These are phyloP conservation scores for Cylindrotheca closterium DNA, from an alignment of 108 stramenopile species.

Conservation along the genomic window DNA sequence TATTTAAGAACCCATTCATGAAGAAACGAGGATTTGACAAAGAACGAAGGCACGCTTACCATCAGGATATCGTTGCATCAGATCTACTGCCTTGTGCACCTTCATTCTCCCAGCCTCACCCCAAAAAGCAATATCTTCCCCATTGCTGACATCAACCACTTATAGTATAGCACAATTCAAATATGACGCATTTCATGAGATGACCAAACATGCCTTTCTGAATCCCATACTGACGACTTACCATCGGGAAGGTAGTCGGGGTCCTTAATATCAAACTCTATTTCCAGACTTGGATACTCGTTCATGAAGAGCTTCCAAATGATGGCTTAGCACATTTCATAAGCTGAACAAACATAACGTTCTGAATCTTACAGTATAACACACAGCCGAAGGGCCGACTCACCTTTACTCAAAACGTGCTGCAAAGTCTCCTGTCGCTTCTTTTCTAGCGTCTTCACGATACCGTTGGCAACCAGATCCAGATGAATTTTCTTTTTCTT, in stretches of 20 bases:
- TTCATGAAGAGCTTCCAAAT: constrained; percentile 25
- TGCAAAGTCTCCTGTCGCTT: constrained; percentile 34
- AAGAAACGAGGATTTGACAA: too few species aligned
- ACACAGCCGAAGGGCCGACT: too few species aligned
- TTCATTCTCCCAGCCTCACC: constrained; percentile 40
- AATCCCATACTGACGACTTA: too few species aligned
- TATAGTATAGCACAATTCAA: too few species aligned
- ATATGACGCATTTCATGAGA: too few species aligned
- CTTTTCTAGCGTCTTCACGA: constrained; percentile 26
- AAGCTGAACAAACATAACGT: too few species aligned
- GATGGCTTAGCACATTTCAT: too few species aligned
- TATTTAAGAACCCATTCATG: too few species aligned
- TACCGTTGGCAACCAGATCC: constrained; percentile 16
- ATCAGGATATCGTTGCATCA: constrained; percentile 29
- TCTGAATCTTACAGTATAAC: too few species aligned
- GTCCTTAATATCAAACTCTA: constrained; percentile 40
- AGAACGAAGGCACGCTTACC: too few species aligned
- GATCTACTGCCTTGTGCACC: constrained; percentile 30
- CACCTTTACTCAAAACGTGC: constrained; percentile 35
- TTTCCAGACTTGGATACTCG: constrained; percentile 24
- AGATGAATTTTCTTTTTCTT: constrained; percentile 24
- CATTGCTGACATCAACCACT: not conserved
- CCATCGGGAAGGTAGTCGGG: constrained; percentile 33
- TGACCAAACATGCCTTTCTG: too few species aligned
- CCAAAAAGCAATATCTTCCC: constrained; percentile 19